These are phyloP conservation scores for Scedosporium boydii DNA, from an alignment of 2,329 filamentous ascomycete genomes.

Conservation along the genomic window DNA sequence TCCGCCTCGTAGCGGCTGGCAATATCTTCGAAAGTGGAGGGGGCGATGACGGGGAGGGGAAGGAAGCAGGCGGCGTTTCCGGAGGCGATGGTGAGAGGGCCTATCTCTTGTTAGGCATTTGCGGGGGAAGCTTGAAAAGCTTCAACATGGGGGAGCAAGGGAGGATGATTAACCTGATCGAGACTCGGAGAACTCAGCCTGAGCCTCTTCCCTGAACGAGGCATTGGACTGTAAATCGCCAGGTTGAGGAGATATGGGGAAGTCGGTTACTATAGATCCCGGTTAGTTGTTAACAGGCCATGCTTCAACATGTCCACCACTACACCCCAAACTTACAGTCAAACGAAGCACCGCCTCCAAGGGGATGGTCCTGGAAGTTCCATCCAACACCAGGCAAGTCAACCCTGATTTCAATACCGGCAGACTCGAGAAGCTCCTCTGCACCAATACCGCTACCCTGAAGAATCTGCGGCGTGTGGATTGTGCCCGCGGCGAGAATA, in stretches of 20 bases:
- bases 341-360: conserved; percentile 19
- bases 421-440: conserved; percentile 18
- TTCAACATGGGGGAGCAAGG: not conserved
- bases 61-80: conserved; percentile 8
- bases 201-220: conserved; percentile 21
- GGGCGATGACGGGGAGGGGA: conserved; percentile 13
- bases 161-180: conserved; percentile 3
- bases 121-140: not conserved
- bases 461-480: conserved; percentile 32
- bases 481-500: conserved; percentile 29
- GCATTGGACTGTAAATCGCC: conserved; percentile 12
- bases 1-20: conserved; percentile 12
- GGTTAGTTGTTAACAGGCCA: not conserved
- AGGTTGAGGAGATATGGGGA: not conserved
- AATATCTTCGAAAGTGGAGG: conserved; percentile 9
- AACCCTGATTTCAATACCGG: conserved; percentile 39
- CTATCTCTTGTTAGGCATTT: not conserved
- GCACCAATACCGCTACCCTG: conserved; percentile 32
- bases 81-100: conserved; percentile 2
- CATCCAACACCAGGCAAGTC: conserved; percentile 52
- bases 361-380: conserved; percentile 44
- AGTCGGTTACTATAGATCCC: not conserved
- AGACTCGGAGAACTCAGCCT: conserved; percentile 18
- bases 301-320: not conserved
- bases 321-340: conserved; percentile 7